Percentiles rank a stretch among this genome's conserved stretches.
phyloP scores from a whole-genome alignment of 2,329 filamentous ascomycete species.

The Sporothrix globosa region DNA sequence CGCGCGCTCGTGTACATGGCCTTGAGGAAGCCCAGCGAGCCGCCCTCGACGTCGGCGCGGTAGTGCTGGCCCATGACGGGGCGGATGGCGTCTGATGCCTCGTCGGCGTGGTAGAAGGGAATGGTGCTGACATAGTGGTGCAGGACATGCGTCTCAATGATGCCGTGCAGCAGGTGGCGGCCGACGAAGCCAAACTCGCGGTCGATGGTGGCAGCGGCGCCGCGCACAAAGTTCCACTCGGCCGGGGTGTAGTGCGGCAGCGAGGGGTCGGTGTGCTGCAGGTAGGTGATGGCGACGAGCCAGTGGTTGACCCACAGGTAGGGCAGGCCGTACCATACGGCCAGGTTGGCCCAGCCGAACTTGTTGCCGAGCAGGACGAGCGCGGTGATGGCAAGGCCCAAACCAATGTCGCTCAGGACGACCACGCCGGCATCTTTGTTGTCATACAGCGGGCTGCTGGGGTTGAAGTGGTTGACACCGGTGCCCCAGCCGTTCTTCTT shows the following conservation, averaged over 20 bases:
- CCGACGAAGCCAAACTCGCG: constrained; percentile 96
- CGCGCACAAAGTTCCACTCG: constrained; percentile 89
- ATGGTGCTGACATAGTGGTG: constrained; percentile 97
- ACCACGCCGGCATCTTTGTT: constrained; percentile 87
- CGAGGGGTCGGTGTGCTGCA: constrained; percentile 92
- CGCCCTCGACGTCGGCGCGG: constrained; percentile 76
- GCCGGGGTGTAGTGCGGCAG: constrained; percentile 87
- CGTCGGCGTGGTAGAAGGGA: constrained; percentile 52
- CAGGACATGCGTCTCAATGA: constrained; percentile 94
- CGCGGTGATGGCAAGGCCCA: constrained; percentile 62
- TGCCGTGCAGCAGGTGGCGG: constrained; percentile 85
- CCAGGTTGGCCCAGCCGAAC: constrained; percentile 83
- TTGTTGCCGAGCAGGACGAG: constrained; percentile 72
- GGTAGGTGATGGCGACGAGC: constrained; percentile 95
- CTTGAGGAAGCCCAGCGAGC: constrained; percentile 79
- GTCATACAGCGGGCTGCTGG: constrained; percentile 86
- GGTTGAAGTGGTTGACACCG: constrained; percentile 95
- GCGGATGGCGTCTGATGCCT: constrained; percentile 53
- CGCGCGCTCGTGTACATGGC: constrained; percentile 80
- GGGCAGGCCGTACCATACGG: constrained; percentile 92
- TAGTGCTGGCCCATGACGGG: constrained; percentile 95
- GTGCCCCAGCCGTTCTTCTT: constrained; percentile 80
- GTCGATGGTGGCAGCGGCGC: constrained; percentile 92
- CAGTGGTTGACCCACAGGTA: constrained; percentile 99
- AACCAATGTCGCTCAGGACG: constrained; percentile 80